A percentile compares a stretch with the other conserved stretches of the same genome.
phyloP scores from a whole-genome alignment of 2,329 filamentous ascomycete species.

The Aphanocladium album region DNA sequence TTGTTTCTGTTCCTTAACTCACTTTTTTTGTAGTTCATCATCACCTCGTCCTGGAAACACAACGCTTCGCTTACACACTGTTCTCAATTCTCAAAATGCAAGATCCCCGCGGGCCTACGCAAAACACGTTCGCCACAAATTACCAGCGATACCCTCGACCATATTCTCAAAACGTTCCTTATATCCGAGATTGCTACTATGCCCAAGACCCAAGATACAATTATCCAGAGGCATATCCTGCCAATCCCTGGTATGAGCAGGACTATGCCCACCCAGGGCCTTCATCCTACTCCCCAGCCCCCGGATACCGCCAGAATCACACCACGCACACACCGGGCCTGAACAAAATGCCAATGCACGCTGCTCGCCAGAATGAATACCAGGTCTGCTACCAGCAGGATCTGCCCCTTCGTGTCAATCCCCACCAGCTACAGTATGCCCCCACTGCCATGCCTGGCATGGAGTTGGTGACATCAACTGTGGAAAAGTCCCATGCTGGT shows the following conservation, averaged over 20 bases:
- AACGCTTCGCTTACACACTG: too few species aligned
- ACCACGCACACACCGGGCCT: background rate
- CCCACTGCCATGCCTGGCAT: background rate
- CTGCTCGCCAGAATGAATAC: background rate
- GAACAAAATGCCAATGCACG: background rate
- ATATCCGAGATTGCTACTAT: background rate
- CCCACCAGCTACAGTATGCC: background rate
- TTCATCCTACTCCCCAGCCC: background rate
- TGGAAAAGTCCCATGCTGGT: background rate
- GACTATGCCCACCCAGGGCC: background rate
- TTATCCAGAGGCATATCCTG: background rate
- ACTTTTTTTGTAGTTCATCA: too few species aligned
- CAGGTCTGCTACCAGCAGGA: background rate
- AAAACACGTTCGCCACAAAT: background rate
- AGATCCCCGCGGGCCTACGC: background rate
- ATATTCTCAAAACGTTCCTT: background rate
- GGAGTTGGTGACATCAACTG: background rate
- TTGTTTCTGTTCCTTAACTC: too few species aligned
- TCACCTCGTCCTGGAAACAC: background rate
- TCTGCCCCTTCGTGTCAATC: background rate
- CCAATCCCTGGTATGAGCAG: background rate
- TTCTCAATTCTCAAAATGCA: background rate
- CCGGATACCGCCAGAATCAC: background rate
- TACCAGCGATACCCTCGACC: background rate
- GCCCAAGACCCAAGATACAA: background rate